Percentiles rank a stretch among this genome's conserved stretches.
Evolutionary conservation across 2,329 filamentous ascomycete genomes (phyloP).

Genomic region (Arthrobotrys entomopaga): DNA sequence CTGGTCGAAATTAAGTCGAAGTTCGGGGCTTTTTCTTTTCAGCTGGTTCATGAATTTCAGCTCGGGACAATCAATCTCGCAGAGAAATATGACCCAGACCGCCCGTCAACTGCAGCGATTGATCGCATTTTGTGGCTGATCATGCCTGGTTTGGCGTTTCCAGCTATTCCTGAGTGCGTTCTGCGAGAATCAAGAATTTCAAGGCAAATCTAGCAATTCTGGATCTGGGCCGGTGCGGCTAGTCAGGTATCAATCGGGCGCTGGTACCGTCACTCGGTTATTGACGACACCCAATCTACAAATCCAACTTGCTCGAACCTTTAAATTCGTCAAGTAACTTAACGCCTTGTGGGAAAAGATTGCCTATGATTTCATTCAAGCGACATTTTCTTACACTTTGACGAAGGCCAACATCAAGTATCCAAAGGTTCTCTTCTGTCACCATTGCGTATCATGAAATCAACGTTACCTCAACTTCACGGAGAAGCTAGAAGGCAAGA

Average conservation of each 20-base stretch:
- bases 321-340: too few species aligned
- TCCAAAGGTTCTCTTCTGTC: too few species aligned
- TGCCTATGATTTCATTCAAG: slow-evolving; percentile 9
- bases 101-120: slow-evolving; percentile 3
- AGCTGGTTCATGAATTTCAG: slow-evolving; percentile 46
- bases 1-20: slow-evolving; percentile 51
- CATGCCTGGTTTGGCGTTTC: slow-evolving; percentile 9
- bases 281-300: background rate
- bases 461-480: background rate
- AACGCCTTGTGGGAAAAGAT: background rate
- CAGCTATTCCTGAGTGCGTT: slow-evolving; percentile 39
- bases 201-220: slow-evolving; percentile 19
- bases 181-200: slow-evolving; percentile 32
- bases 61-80: slow-evolving; percentile 31
- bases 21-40: slow-evolving; percentile 51
- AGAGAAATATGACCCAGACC: slow-evolving; percentile 1
- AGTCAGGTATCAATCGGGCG: slow-evolving; percentile 27
- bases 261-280: slow-evolving; percentile 4
- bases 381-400: background rate
- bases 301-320: too few species aligned
- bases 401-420: background rate
- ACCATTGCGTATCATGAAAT: background rate
- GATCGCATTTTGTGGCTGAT: slow-evolving; percentile 42
- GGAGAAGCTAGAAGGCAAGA: too few species aligned
- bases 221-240: slow-evolving; percentile 21